These are phyloP conservation scores for Penicillium lagena DNA, from an alignment of 495 filamentous ascomycete species.

Conservation along the genomic window DNA sequence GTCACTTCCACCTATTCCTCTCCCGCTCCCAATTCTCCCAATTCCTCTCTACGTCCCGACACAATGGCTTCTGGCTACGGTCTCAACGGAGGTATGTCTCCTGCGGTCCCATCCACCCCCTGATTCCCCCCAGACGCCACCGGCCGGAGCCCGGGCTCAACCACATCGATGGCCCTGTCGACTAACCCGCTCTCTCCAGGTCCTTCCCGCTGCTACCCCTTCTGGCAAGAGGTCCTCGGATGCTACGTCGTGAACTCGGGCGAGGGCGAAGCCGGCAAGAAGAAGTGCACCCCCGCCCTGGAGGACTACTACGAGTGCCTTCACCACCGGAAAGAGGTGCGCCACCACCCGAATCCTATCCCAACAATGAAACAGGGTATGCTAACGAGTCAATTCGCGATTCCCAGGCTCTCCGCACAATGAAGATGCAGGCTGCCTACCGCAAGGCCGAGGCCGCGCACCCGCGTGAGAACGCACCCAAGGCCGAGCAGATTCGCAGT, in stretches of 20 bases:
- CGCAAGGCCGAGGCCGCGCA: slow-evolving; percentile 70
- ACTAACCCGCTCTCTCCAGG: slow-evolving; percentile 47
- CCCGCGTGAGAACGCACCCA: slow-evolving; percentile 67
- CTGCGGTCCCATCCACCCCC: slow-evolving; percentile 1
- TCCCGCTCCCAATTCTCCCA: slow-evolving; percentile 18
- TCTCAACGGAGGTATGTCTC: slow-evolving; percentile 65
- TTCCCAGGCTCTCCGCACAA: slow-evolving; percentile 65
- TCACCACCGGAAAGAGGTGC: slow-evolving; percentile 95
- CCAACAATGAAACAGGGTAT: no score
- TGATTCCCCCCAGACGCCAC: neutral
- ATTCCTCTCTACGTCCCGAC: slow-evolving; percentile 13
- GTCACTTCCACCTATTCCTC: slow-evolving; percentile 16
- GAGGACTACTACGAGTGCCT: slow-evolving; percentile 99
- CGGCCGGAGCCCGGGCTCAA: no score
- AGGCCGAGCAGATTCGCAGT: slow-evolving; percentile 73
- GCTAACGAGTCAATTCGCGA: no score
- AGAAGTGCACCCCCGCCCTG: slow-evolving; percentile 80
- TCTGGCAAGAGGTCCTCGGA: slow-evolving; percentile 92
- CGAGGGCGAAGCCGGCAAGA: slow-evolving; percentile 71
- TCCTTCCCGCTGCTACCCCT: slow-evolving; percentile 89
- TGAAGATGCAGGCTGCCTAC: slow-evolving; percentile 79
- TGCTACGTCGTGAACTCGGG: slow-evolving; percentile 83
- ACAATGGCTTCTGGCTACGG: slow-evolving; percentile 80
- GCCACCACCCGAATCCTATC: slow-evolving; percentile 13
- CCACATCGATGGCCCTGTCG: neutral